Base-by-base conservation (phyloP, 345 rosid species). In the Populus deltoides region DNA sequence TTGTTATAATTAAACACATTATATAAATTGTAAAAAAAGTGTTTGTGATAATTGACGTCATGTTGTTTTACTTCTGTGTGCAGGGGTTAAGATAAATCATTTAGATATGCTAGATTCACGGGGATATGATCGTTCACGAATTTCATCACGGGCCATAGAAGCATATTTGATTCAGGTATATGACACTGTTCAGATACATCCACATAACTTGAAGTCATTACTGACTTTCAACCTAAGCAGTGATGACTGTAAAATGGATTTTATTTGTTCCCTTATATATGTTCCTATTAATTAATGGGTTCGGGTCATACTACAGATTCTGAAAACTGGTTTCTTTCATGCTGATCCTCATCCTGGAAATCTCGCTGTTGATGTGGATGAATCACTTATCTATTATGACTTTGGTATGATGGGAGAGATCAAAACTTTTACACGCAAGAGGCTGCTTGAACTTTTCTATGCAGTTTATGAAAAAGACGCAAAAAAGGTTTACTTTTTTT, bases 401-500 rank as follows among this genome's bases (percentile, higher is more conserved):
- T 95, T 92, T 70, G 99, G 99, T 39, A 92, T 95, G 99, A 95
- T 95, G 99, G 99, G 99, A 81, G 98, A 95, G 79, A 92, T 95
- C 78, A 93, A 95, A 84, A 84, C 92, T 51, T 93, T 92, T 81
- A 95, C 99, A 36, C 94, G 98, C 16, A 88, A 80, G 78, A 93
- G 94, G 77, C 75, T 95, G 85, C 92, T 95, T 59, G 93, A 89
- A 79, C 98, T 95, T 81, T 95, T 95, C 87, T 93, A 92, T 84
- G 86, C 97, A 35, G 85, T 93, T 27, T 95, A 95, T 71, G 99
- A 95, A 85, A 95, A 93, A 88, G 99, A 95, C 85, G 97, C 97
- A 3, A 92, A 87, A 83, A 93, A 92, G 97, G 99, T 91, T 20
- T 43, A 7, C n/a, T 63, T 83, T 79, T 57, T 36, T 76, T 76